Evolutionary conservation across 345 rosid genomes (phyloP), one percentile per base, ranked within the genome.

Genomic region (Lepidium africanum): DNA sequence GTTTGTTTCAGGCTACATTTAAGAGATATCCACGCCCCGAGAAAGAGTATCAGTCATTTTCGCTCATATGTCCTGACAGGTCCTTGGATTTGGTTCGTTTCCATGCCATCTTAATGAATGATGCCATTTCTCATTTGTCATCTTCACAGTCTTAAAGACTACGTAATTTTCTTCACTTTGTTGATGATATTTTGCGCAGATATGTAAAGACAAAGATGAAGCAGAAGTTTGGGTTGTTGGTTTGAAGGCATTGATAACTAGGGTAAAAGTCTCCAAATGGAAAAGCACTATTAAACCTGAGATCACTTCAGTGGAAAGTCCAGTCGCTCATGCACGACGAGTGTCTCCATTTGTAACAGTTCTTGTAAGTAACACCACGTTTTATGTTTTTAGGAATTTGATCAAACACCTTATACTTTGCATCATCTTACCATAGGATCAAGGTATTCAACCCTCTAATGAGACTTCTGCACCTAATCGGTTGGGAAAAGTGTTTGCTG

Each of bases 1-100:
- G 69, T 72, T 43, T 66, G 59, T 67, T 79, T 67, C 91, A 94
- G 97, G 88, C 91, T 71, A 81, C 84, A 59, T 94, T 94, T 84
- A 91, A 89, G 77, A 80, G 99, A 60, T 81, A 91, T 80, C 99
- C 97, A 41, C 86, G 93, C 10, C 99, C 96, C 3, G 97, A 94
- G 81, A 94, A 94, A 83, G 97, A 91, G 69, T 94, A 91, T 69
- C 99, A 94, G 67, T 94, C 99, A 25, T 94, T 94, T 86, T 94
- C 99, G 37, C 91, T 93, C 67, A 79, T 90, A 71, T 87, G 79
- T 71, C 81, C 59, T 54, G 99, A 91, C 59, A 79, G 96, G 58
- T 82, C 97, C 70, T 77, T 91, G 75, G 93, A 94, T 82, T 81
- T 91, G 91, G 99, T 91, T 77, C 80, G 90, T 74, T 52, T 41